Percentiles rank a stretch among this genome's conserved stretches.
Conservation (phyloP, 257 asterid species). For the Ligustrum vulgare region DNA sequence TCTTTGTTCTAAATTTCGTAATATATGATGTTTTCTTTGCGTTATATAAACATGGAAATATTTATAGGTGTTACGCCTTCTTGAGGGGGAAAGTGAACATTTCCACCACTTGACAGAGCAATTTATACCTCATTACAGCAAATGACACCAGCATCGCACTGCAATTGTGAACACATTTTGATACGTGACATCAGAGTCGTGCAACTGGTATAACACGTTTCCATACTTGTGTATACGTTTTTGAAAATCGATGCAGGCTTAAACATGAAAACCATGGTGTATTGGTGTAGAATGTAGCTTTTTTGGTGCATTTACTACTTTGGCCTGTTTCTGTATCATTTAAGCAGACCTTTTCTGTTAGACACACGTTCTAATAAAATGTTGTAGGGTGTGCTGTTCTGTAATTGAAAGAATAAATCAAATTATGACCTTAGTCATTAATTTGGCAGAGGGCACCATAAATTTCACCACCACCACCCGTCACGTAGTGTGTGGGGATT, state of each 20-base stretch:
- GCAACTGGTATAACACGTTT: conserved; percentile 6
- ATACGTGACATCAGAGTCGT: background rate
- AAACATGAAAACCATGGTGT: conserved; percentile 3
- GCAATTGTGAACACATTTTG: background rate
- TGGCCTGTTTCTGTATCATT: background rate
- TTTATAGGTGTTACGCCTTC: conserved; percentile 66
- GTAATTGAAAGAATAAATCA: background rate
- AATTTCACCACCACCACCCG: no score
- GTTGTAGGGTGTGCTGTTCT: conserved; percentile 10
- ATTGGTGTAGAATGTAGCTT: background rate
- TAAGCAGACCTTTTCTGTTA: background rate
- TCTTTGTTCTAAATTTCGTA: no score
- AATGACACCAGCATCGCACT: conserved; percentile 6
- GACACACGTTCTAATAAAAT: background rate
- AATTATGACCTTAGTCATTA: background rate
- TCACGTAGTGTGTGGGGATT: no score
- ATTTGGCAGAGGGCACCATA: no score
- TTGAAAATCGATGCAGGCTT: conserved; percentile 2
- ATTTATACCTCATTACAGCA: conserved; percentile 58
- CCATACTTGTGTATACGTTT: background rate
- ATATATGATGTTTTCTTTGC: no score
- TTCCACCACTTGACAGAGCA: conserved; percentile 57
- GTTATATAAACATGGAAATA: background rate
- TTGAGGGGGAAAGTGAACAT: conserved; percentile 65
- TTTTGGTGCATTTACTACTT: conserved; percentile 9